These are phyloP conservation scores for Physaria fendleri DNA, from an alignment of 345 rosid genomes.

Conservation along the genomic window DNA sequence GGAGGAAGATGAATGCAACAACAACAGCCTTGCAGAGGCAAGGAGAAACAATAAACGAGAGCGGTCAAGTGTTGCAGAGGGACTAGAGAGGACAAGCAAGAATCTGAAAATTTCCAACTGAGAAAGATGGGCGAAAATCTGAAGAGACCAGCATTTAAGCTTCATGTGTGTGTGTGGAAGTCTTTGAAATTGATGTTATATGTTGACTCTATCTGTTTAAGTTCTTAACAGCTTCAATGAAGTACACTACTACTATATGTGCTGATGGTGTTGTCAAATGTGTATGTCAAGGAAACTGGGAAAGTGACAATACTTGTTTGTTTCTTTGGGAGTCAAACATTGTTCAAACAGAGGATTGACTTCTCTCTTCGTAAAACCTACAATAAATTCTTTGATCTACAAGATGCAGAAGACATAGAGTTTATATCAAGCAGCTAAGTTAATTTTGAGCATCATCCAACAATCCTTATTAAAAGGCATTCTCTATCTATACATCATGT, in stretches of 20 bases:
- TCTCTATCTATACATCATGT: not conserved
- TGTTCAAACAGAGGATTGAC: no score
- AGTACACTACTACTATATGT: not conserved
- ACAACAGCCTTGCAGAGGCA: not conserved
- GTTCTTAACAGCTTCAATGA: not conserved
- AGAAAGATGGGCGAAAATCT: not conserved
- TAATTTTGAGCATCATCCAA: not conserved
- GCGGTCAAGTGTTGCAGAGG: not conserved
- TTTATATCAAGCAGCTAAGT: not conserved
- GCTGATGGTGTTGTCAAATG: not conserved
- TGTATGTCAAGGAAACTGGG: no score
- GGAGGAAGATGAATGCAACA: not conserved
- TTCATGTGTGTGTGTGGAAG: not conserved
- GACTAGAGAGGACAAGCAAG: not conserved
- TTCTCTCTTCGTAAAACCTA: no score
- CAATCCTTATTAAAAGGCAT: not conserved
- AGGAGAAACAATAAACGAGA: not conserved
- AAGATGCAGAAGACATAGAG: not conserved
- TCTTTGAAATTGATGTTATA: not conserved
- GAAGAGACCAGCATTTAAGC: not conserved
- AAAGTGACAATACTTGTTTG: no score
- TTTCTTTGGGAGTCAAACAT: no score
- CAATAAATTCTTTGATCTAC: no score
- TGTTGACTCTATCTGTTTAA: not conserved
- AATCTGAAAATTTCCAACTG: not conserved